Conservation (phyloP, 2,329 filamentous ascomycete genomes). For the Leptographium galeiforme region DNA sequence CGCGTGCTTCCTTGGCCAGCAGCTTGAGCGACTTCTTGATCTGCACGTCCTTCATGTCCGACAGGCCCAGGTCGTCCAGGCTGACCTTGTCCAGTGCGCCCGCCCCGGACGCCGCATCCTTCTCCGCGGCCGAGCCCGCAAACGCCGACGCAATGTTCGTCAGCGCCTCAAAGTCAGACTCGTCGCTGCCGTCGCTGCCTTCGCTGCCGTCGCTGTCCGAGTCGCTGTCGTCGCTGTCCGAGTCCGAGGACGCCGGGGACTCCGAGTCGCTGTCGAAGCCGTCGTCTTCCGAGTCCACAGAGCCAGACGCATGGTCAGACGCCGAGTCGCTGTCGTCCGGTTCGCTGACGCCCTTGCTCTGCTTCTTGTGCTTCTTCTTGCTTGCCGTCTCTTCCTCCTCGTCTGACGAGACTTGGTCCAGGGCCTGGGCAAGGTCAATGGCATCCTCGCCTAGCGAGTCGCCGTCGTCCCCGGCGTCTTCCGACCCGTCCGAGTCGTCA, state of each 20-base stretch:
- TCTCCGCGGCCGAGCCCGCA: constrained; percentile 41
- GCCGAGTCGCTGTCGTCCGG: constrained; percentile 10
- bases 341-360: constrained; percentile 17
- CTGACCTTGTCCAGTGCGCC: constrained; percentile 54
- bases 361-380: constrained; percentile 32
- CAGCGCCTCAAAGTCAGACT: constrained; percentile 44
- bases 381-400: constrained; percentile 31
- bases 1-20: constrained; percentile 49
- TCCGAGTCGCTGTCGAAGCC: constrained; percentile 16
- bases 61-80: constrained; percentile 59
- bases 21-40: constrained; percentile 71
- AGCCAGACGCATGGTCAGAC: neutral
- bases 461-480: constrained; percentile 44
- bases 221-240: neutral
- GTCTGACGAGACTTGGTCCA: constrained; percentile 41
- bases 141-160: constrained; percentile 58
- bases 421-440: constrained; percentile 42
- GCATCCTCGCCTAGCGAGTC: constrained; percentile 42
- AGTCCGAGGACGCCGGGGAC: neutral
- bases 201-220: constrained; percentile 13
- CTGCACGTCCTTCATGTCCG: constrained; percentile 57
- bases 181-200: neutral
- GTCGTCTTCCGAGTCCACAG: constrained; percentile 25
- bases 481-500: constrained; percentile 26
- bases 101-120: constrained; percentile 22